Conservation (phyloP, 768 basidiomycete species). For the Trametes cinnabarina region DNA sequence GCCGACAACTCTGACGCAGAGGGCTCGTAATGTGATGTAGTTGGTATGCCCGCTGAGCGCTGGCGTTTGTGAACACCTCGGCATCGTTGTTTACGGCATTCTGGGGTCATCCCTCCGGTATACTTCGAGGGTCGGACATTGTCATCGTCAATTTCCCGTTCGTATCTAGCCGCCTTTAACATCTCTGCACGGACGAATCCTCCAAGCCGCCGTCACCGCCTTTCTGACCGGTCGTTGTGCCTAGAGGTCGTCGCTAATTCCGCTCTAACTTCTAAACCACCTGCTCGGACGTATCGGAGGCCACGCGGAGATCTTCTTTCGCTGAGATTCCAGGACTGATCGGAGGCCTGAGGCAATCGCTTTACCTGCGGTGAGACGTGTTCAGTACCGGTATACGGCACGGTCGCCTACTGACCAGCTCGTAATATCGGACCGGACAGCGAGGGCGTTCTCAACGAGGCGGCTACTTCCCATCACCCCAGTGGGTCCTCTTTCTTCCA, state of each 20-base stretch:
- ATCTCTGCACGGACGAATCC: too few species aligned
- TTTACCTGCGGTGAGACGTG: not conserved
- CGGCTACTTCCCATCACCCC: conserved; percentile 6
- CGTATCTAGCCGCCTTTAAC: too few species aligned
- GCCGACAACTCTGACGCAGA: not conserved
- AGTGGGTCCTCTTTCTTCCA: not conserved
- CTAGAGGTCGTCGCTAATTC: not conserved
- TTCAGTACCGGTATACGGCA: not conserved
- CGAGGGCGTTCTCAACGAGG: conserved; percentile 15
- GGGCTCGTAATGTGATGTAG: conserved; percentile 2
- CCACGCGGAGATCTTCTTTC: not conserved
- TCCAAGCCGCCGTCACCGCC: not conserved
- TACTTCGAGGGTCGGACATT: not conserved
- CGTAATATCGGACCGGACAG: conserved; percentile 14
- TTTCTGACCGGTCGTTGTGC: not conserved
- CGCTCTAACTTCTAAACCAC: not conserved
- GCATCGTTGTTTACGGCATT: not conserved
- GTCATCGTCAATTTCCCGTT: too few species aligned
- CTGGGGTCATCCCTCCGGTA: not conserved
- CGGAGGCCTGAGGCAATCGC: not conserved
- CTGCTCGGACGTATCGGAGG: not conserved
- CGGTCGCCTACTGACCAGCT: conserved; percentile 2
- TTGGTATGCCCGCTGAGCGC: not conserved
- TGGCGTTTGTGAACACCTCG: not conserved
- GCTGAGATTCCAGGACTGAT: conserved; percentile 5